phyloP scores from a whole-genome alignment of 805 yeast genomes.

The Wickerhamiella musiphila region DNA sequence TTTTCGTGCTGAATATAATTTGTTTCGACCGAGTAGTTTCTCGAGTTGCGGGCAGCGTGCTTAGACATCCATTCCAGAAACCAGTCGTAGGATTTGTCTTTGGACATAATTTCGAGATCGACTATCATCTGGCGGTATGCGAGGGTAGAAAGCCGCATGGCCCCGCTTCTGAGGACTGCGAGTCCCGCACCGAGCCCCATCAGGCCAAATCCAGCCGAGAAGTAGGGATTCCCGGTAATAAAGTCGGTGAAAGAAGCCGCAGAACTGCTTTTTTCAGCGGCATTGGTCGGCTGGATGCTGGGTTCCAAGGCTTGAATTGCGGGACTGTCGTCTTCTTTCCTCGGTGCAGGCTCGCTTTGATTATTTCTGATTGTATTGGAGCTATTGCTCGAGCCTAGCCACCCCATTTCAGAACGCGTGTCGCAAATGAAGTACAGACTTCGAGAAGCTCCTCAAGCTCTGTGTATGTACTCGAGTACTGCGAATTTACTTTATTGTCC shows the following conservation, averaged over 20 bases:
- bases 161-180: conserved; percentile 58
- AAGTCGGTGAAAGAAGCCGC: conserved; percentile 4
- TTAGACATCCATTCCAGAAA: conserved; percentile 91
- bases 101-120: conserved; percentile 82
- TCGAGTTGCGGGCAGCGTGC: conserved; percentile 52
- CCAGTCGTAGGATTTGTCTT: conserved; percentile 89
- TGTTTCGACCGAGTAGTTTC: conserved; percentile 86
- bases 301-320: no score
- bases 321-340: no score
- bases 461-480: no score
- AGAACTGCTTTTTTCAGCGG: no score
- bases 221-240: conserved; percentile 67
- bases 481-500: no score
- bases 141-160: conserved; percentile 44
- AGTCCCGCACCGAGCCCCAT: conserved; percentile 88
- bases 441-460: no score
- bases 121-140: conserved; percentile 71
- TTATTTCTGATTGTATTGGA: no score
- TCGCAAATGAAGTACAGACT: no score
- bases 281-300: no score
- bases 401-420: no score
- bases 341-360: no score
- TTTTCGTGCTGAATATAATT: conserved; percentile 75
- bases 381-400: no score
- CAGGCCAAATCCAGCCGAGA: conserved; percentile 96